Percentiles rank a stretch among this genome's conserved stretches.
These are phyloP conservation scores for Erysimum cheiranthoides DNA, from an alignment of 345 rosid species.

Conservation along the genomic window DNA sequence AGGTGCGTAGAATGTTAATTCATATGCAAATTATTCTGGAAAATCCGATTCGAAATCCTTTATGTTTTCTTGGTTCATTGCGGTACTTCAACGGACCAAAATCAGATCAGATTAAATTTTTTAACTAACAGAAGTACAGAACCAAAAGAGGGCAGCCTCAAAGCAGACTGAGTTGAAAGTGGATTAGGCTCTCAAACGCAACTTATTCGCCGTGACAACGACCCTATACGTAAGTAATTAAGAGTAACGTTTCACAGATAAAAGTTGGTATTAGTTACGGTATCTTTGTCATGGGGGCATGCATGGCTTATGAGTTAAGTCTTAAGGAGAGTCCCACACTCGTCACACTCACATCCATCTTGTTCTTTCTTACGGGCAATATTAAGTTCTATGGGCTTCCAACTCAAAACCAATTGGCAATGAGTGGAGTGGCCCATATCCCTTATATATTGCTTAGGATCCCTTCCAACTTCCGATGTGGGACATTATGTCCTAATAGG, in stretches of 20 bases:
- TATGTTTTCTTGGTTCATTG: not conserved
- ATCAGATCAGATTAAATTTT: not conserved
- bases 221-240: constrained; percentile 23
- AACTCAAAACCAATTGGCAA: no score
- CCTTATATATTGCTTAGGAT: no score
- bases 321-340: constrained; percentile 39
- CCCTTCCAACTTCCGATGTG: no score
- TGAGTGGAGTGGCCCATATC: no score
- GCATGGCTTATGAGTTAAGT: constrained; percentile 26
- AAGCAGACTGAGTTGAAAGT: not conserved
- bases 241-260: constrained; percentile 26
- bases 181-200: not conserved
- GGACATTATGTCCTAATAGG: no score
- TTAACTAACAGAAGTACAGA: not conserved
- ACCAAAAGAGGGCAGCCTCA: not conserved
- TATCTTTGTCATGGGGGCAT: constrained; percentile 23
- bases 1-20: not conserved
- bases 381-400: no score
- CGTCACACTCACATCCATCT: constrained; percentile 30
- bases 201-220: constrained; percentile 18
- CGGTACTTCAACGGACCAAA: not conserved
- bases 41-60: not conserved
- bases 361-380: constrained; percentile 37
- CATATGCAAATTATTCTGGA: not conserved
- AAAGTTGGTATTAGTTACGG: constrained; percentile 22